Percentiles rank a stretch among this genome's conserved stretches.
These are phyloP conservation scores for Cicer bijugum DNA, from an alignment of 306 rosid species.

Conservation along the genomic window DNA sequence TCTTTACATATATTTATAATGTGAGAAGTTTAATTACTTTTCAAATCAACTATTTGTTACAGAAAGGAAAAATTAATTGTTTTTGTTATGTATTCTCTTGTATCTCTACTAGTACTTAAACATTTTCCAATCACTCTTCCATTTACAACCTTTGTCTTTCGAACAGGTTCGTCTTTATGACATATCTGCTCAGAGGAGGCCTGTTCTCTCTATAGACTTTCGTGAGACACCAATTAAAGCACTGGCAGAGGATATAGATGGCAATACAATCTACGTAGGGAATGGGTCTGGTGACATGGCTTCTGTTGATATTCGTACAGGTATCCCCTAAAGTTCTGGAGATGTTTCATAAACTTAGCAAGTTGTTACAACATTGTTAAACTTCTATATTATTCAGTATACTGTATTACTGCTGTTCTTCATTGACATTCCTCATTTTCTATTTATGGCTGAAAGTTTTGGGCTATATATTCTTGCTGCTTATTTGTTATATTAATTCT, in stretches of 20 bases:
- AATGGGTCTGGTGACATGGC: constrained; percentile 98
- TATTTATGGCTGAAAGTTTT: not conserved
- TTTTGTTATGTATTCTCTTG: constrained; percentile 3
- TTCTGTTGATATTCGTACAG: constrained; percentile 86
- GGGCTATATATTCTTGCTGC: not conserved
- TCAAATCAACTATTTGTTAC: not conserved
- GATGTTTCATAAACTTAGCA: constrained; percentile 20
- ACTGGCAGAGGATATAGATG: constrained; percentile 77
- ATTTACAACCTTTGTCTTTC: constrained; percentile 17
- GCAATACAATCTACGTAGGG: constrained; percentile 77
- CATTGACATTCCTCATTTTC: not conserved
- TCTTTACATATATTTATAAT: not conserved
- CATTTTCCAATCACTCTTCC: constrained; percentile 4
- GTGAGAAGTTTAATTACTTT: not conserved
- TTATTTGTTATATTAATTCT: constrained; percentile 5
- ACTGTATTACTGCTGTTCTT: constrained; percentile 13
- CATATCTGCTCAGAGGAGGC: constrained; percentile 91
- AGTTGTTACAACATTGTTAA: constrained; percentile 18
- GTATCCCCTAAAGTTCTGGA: constrained; percentile 47
- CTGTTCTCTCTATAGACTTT: constrained; percentile 77
- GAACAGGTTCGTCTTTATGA: constrained; percentile 85
- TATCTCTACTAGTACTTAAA: not conserved
- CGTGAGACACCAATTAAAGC: constrained; percentile 86
- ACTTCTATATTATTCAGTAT: not conserved
- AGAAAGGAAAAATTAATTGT: not conserved